Base-by-base conservation (phyloP, 2,329 filamentous ascomycete genomes). In the Fusarium veterinarium region DNA sequence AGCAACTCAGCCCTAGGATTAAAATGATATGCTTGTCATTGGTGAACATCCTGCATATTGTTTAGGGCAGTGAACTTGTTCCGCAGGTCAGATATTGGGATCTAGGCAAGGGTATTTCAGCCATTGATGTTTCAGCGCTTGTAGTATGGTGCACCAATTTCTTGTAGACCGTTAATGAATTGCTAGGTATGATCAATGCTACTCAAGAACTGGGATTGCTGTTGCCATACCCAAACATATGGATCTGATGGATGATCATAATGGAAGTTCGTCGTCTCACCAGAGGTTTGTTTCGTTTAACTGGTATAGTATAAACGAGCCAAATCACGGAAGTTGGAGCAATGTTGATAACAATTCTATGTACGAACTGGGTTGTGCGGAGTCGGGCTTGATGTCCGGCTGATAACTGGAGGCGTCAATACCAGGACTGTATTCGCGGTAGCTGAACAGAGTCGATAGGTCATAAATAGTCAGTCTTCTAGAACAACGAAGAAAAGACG, bases 391-490 rank as follows among this genome's bases (percentile, higher is more conserved):
- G 23, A 30, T 45, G n/a, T 28, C 48, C 28, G 28, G 25, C 57
- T 51, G 49, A 13, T 53, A 38, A 44, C 19, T 40, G 40, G n/a
- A 53, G 37, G 38, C 25, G 23, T 16, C 17, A 25, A 7, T 31
- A 28, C 42, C 28, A 33, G 46, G n/a, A 49, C n/a, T 33, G n/a
- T 30, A 25, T 40, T 28, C 13, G 23, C 25, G 38, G n/a, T 31
- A 56, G 35, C 41, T 35, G 52, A 30, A 38, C 30, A 30, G 35
- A 53, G 42, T 44, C 48, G 65, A 51, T 37, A 46, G 25, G 49
- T 53, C 53, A 70, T 38, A 57, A 71, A 52, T 33, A 19, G 10
- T 37, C 30, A n/a, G 31, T 40, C 37, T 73, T 73, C 70, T 67
- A 60, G 60, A 73, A 73, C 14, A 40, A 52, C 25, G 28, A 44